phyloP scores from a whole-genome alignment of 2,329 filamentous ascomycete genomes.

The Mariannaea sp. region DNA sequence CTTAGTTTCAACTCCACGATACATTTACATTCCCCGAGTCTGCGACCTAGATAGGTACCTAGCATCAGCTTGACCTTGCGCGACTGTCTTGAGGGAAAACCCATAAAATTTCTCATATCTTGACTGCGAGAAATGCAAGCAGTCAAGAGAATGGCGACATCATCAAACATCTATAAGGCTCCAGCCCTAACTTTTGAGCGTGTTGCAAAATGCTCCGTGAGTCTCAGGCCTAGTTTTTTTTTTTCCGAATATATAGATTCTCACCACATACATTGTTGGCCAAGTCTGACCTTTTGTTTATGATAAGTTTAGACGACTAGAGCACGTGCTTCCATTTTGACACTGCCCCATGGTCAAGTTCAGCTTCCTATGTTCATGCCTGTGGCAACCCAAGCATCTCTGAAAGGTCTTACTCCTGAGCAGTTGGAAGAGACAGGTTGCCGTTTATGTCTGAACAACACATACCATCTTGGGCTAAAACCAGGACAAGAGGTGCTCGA shows the following conservation, averaged over 20 bases:
- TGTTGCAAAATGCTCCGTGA: constrained; percentile 78
- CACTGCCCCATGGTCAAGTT: constrained; percentile 89
- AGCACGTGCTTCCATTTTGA: constrained; percentile 85
- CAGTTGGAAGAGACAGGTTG: constrained; percentile 91
- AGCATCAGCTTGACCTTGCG: constrained; percentile 4
- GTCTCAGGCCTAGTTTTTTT: constrained; percentile 38
- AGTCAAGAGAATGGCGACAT: constrained; percentile 53
- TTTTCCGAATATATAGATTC: constrained; percentile 25
- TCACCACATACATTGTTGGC: background rate
- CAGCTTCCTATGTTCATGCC: constrained; percentile 97
- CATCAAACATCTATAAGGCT: constrained; percentile 55
- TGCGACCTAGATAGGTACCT: constrained; percentile 18
- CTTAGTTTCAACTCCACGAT: constrained; percentile 15
- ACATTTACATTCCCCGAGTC: constrained; percentile 15
- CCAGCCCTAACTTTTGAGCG: constrained; percentile 80
- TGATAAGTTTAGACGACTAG: constrained; percentile 76
- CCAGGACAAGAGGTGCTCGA: constrained; percentile 90
- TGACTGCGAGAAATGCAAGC: constrained; percentile 38
- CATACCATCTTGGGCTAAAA: constrained; percentile 94
- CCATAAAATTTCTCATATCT: constrained; percentile 8
- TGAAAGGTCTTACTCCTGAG: constrained; percentile 92
- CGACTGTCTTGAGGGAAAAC: constrained; percentile 16
- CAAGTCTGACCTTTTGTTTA: constrained; percentile 26
- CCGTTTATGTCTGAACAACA: constrained; percentile 93
- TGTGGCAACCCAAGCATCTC: constrained; percentile 92